Evolutionary conservation across 1,284 basidiomycete genomes (phyloP).

Genomic region (Ganoderma sinense): DNA sequence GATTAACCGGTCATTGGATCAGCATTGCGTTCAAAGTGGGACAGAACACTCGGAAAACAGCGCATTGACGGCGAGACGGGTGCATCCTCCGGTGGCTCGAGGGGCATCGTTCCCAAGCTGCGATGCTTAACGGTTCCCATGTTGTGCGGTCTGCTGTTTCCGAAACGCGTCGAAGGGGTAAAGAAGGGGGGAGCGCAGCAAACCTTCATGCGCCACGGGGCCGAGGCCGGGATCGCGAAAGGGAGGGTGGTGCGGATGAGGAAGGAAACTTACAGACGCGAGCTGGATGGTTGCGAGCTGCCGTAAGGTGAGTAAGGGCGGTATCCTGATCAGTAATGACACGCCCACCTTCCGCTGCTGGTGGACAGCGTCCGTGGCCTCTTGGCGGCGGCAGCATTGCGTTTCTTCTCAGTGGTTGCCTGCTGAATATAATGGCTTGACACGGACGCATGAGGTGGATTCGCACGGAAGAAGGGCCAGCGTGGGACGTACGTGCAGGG

Average conservation of each 20-base stretch:
- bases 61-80: constrained; percentile 1
- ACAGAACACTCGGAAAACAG: background rate
- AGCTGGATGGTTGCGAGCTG: constrained; percentile 26
- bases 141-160: background rate
- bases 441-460: constrained; percentile 26
- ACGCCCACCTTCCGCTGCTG: constrained; percentile 52
- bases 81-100: background rate
- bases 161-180: background rate
- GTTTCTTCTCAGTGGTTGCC: constrained; percentile 83
- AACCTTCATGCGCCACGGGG: background rate
- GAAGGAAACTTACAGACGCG: constrained; percentile 33
- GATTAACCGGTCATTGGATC: constrained; percentile 28
- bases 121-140: background rate
- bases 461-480: constrained; percentile 36
- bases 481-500: constrained; percentile 72
- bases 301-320: constrained; percentile 26
- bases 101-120: constrained; percentile 3
- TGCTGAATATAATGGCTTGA: constrained; percentile 80
- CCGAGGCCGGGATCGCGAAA: background rate
- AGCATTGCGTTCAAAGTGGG: constrained; percentile 19
- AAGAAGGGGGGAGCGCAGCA: constrained; percentile 5
- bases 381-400: constrained; percentile 57
- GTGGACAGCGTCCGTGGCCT: constrained; percentile 67
- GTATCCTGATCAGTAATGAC: constrained; percentile 13
- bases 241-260: background rate